Base-by-base conservation (phyloP, 306 rosid genomes). In the Abrus pulchellus region DNA sequence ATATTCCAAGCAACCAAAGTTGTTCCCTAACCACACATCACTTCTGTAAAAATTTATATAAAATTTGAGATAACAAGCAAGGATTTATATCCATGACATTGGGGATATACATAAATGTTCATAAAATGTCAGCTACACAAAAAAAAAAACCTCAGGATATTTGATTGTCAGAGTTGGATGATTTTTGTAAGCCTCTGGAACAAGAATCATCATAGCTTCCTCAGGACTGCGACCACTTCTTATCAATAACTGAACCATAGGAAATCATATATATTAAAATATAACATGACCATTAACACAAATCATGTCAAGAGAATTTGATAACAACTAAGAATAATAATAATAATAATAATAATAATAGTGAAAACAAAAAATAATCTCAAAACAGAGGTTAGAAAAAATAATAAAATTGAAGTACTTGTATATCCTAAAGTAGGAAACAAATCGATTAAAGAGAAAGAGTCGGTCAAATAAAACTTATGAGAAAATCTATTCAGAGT, bases 171-270 rank as follows among this genome's bases (percentile, higher is more conserved):
- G 80, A 50, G 99, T 95, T 68, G 99, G 99, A 83, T 95, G 99
- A 66, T 95, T 93, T 74, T 95, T 93, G 86, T 95, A 95, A 56
- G 96, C 99, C 91, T 95, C 99, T 8, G 99, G 99, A 72, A 95
- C 99, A 77, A 95, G 99, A 84, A 95, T 88, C 99, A 95, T 95
- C 82, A 95, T 61, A 82, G 99, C 92, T 85, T 93, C 99, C 91
- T 95, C 96, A 11, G 99, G 97, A 86, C 48, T 79, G 30, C 97
- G 98, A 72, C 99, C 99, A 89, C 99, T 93, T 90, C 90, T 88
- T 73, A 95, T 89, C 83, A 95, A 80, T 80, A 95, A 87, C 99
- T 95, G 84, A 86, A 77, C 68, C 82, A 83, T 43, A 48, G 66
- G 71, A 81, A n/a, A 83, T 72, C 61, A 44, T 74, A 65, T 41